phyloP scores from a whole-genome alignment of 257 asterid species.

The Primulina tabacum region DNA sequence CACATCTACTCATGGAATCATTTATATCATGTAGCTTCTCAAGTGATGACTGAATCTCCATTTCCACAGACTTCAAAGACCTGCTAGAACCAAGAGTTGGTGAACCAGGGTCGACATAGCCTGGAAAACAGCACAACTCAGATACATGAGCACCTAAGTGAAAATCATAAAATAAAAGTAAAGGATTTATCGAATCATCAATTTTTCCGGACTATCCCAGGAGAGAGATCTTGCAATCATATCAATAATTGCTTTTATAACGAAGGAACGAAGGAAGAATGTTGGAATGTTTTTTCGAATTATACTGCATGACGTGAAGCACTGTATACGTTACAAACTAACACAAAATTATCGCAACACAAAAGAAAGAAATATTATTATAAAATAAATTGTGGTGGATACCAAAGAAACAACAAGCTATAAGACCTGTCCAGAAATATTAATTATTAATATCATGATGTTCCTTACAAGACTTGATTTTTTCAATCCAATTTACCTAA shows the following conservation, averaged over 20 bases:
- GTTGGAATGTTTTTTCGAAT: neutral
- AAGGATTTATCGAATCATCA: neutral
- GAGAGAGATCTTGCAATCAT: constrained; percentile 13
- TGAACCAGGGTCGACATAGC: constrained; percentile 73
- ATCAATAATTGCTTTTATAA: neutral
- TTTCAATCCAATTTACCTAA: neutral
- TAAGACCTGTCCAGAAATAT: neutral
- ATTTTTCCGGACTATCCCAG: neutral
- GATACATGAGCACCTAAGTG: constrained; percentile 7
- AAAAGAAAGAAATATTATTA: too few relatives aligned
- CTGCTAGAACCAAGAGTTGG: constrained; percentile 85
- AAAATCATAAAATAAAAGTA: neutral
- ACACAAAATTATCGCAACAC: neutral
- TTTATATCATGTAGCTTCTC: constrained; percentile 89
- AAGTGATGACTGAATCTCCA: constrained; percentile 91
- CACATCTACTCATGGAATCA: constrained; percentile 96
- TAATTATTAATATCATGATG: neutral
- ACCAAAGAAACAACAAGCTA: neutral
- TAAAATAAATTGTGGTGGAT: neutral
- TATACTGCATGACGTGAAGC: neutral
- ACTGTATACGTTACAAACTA: neutral
- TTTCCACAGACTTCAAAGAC: constrained; percentile 96
- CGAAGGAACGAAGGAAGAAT: neutral
- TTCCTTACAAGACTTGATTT: constrained; percentile 1
- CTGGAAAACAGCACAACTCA: constrained; percentile 42